phyloP scores from a whole-genome alignment of 345 rosid genomes.

The Gossypium rotundifolium region DNA sequence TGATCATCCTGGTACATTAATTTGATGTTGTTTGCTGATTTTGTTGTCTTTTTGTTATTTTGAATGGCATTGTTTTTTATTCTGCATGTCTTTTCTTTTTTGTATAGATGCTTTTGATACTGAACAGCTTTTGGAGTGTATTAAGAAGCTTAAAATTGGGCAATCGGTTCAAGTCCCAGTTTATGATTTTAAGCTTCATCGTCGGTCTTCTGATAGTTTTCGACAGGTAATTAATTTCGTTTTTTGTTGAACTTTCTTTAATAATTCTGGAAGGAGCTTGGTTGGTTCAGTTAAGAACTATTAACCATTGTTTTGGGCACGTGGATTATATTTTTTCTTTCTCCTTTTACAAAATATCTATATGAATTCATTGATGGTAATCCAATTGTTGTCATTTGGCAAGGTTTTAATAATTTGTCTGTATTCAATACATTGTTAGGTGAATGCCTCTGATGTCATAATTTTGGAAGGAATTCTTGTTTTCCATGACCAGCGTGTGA shows the following conservation, averaged over 20 bases:
- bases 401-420: background rate
- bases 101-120: conserved; percentile 88
- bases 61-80: background rate
- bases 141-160: conserved; percentile 61
- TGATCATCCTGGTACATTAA: conserved; percentile 81
- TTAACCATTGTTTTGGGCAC: background rate
- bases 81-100: background rate
- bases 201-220: conserved; percentile 70
- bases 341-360: background rate
- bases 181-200: conserved; percentile 86
- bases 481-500: conserved; percentile 85
- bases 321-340: background rate
- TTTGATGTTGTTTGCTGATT: background rate
- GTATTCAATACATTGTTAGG: conserved; percentile 35
- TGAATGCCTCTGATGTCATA: conserved; percentile 96
- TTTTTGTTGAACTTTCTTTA: background rate
- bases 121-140: conserved; percentile 88
- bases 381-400: background rate
- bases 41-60: background rate
- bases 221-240: conserved; percentile 59
- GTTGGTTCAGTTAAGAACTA: background rate
- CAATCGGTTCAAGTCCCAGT: conserved; percentile 82
- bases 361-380: background rate
- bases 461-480: conserved; percentile 96
- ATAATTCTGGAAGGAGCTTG: background rate